Conservation (phyloP, 2,329 filamentous ascomycete species). For the Rugonectria rugulosa region DNA sequence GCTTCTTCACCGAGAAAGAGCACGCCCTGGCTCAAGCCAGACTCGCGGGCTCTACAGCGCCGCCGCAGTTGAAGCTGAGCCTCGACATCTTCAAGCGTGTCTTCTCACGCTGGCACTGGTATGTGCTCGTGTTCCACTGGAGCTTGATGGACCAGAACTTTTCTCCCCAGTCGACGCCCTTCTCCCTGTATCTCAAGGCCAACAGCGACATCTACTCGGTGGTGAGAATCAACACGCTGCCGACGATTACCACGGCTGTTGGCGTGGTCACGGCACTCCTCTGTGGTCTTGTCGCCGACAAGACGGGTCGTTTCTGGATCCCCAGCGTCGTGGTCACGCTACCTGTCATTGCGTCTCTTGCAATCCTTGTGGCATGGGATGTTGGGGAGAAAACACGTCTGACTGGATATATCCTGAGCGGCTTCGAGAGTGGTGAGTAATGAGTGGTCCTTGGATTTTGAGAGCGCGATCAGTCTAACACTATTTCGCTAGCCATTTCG, state of each 20-base stretch:
- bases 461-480: not conserved
- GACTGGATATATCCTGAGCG: slow-evolving; percentile 47
- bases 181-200: slow-evolving; percentile 51
- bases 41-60: slow-evolving; percentile 38
- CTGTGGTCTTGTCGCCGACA: slow-evolving; percentile 44
- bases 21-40: slow-evolving; percentile 43
- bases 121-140: slow-evolving; percentile 49
- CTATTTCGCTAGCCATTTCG: slow-evolving; percentile 33
- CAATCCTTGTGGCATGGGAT: slow-evolving; percentile 46
- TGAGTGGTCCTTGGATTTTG: not conserved
- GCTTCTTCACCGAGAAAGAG: slow-evolving; percentile 40
- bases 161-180: slow-evolving; percentile 44
- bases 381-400: slow-evolving; percentile 47
- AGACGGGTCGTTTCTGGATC: slow-evolving; percentile 45
- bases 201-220: slow-evolving; percentile 48
- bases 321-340: slow-evolving; percentile 42
- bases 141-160: slow-evolving; percentile 49
- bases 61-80: slow-evolving; percentile 42
- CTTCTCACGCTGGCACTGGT: slow-evolving; percentile 49
- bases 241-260: slow-evolving; percentile 49
- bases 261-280: slow-evolving; percentile 46
- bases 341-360: slow-evolving; percentile 43
- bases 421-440: slow-evolving; percentile 41
- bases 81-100: slow-evolving; percentile 47
- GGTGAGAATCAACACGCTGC: slow-evolving; percentile 50